Base-by-base conservation (phyloP, 129 eudicot genomes). In the Ambrosia trifida region DNA sequence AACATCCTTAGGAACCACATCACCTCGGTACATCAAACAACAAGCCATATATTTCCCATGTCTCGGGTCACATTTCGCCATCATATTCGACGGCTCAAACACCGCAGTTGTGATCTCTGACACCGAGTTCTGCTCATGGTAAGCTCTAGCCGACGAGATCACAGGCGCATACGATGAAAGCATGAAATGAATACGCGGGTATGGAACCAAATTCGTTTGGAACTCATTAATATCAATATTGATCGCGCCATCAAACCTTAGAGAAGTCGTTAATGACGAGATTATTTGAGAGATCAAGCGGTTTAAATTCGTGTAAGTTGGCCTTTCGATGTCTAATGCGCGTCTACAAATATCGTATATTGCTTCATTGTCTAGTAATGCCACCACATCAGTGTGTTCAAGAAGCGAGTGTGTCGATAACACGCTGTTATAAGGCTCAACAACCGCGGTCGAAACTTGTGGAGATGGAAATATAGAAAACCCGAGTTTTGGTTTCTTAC, bases 1-100 rank as follows among this genome's bases (percentile, higher is more conserved):
- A 31, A 88, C 95, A 76, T 88, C 95, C 72, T 88, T 88, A 10
- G 95, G 95, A 11, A 88, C 90, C 3, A 88, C 95, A 69, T 88
- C 95, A 19, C 95, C 95, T 19, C 95, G 86, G 53, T 83, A 88
- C 95, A 88, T 88, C 85, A 88, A 80, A 73, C 90, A 88, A 14
- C 90, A 85, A 3, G 95, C 95, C 95, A 88, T 88, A 51, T 87
- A 87, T 72, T 87, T 87, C 35, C 89, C 94, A 64, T 87, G 94
- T 64, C 93, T 77, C 6, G 95, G 95, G 52, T 88, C 95, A 43
- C 95, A 88, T 74, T 88, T 88, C 24, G 90, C 95, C 95, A 88
- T 88, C 95, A 88, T 85, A 14, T 83, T 85, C 8, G 95, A 85
- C 31, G 95, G 91, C 82, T 88, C 95, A 76, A 88, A 88, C 41